These are phyloP conservation scores for Malus hybrid DNA, from an alignment of 331 rosid genomes.

Conservation along the genomic window DNA sequence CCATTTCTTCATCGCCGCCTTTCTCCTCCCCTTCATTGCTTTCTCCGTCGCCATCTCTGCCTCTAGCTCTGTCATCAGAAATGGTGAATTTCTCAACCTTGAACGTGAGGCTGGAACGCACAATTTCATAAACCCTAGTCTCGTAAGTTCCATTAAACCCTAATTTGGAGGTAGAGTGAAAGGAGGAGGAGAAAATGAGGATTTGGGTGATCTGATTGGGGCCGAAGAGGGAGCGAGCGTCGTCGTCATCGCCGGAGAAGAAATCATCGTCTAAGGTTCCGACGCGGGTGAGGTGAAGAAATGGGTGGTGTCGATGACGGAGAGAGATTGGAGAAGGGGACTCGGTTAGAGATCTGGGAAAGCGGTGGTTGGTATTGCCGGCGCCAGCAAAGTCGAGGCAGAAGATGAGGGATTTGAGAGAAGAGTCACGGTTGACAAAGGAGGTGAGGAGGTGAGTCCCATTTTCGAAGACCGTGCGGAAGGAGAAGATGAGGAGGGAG, in stretches of 20 bases:
- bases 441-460: slow-evolving; percentile 65
- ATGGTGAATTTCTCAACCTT: slow-evolving; percentile 9
- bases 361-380: slow-evolving; percentile 5
- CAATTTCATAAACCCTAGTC: slow-evolving; percentile 55
- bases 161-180: slow-evolving; percentile 23
- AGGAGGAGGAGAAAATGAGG: slow-evolving; percentile 18
- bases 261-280: slow-evolving; percentile 92
- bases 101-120: slow-evolving; percentile 59
- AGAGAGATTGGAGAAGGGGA: slow-evolving; percentile 21
- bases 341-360: slow-evolving; percentile 2
- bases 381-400: slow-evolving; percentile 64
- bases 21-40: slow-evolving; percentile 11
- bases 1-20: slow-evolving; percentile 17
- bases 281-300: slow-evolving; percentile 81
- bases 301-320: slow-evolving; percentile 58
- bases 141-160: slow-evolving; percentile 71
- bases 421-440: slow-evolving; percentile 81
- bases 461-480: slow-evolving; percentile 62
- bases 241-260: slow-evolving; percentile 81
- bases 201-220: slow-evolving; percentile 22
- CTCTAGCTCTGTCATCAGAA: background rate
- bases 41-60: background rate
- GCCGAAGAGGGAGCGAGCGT: slow-evolving; percentile 50
- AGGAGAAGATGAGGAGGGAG: slow-evolving; percentile 66
- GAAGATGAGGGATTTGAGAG: slow-evolving; percentile 64